Evolutionary conservation across 1,284 basidiomycete genomes (phyloP).

Genomic region (Vanrija pseudolonga): DNA sequence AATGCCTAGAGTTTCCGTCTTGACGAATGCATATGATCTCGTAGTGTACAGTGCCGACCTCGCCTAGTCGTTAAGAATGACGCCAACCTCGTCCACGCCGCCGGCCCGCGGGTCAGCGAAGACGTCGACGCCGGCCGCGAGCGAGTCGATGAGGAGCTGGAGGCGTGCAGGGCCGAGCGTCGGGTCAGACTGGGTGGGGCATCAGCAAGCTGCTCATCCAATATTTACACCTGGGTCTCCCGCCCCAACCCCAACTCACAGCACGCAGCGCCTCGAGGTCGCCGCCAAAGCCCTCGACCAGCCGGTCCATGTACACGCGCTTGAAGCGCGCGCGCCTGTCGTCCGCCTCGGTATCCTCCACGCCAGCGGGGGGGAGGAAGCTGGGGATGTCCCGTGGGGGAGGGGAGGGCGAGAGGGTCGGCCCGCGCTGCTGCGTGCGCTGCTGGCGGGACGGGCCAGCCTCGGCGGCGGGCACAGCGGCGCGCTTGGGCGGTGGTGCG

Average conservation of each 20-base stretch:
- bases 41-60: not conserved
- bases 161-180: constrained; percentile 38
- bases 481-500: too few species aligned
- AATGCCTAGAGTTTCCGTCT: too few species aligned
- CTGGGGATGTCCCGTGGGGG: constrained; percentile 19
- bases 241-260: constrained; percentile 23
- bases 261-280: constrained; percentile 45
- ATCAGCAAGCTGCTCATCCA: not conserved
- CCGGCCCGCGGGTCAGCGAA: constrained; percentile 30
- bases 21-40: not conserved
- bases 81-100: constrained; percentile 37
- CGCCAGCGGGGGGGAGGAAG: constrained; percentile 10
- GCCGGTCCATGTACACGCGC: constrained; percentile 47
- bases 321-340: constrained; percentile 38
- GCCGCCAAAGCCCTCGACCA: constrained; percentile 46
- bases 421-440: constrained; percentile 5
- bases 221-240: not conserved
- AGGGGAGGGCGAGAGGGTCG: constrained; percentile 20
- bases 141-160: constrained; percentile 45
- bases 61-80: constrained; percentile 25
- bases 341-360: constrained; percentile 24
- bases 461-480: not conserved
- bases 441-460: not conserved
- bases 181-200: constrained; percentile 28
- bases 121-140: constrained; percentile 38